Evolutionary conservation across 768 basidiomycete species (phyloP).

Genomic region (Chalciporus sphaerocephalus): DNA sequence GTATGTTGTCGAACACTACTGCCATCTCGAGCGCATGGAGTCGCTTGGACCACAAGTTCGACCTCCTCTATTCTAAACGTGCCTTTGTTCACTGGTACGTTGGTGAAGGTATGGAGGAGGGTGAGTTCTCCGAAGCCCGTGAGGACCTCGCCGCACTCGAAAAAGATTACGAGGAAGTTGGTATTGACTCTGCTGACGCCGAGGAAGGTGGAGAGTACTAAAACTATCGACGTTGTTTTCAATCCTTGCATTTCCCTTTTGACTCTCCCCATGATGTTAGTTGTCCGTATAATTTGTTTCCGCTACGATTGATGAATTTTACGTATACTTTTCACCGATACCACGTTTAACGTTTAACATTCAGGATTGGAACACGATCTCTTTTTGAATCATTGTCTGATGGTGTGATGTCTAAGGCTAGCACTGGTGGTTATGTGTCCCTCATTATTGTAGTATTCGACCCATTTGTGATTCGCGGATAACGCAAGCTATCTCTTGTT

Average conservation of each 20-base stretch:
- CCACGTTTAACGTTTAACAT: conserved; percentile 21
- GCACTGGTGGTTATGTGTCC: no score
- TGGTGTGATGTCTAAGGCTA: no score
- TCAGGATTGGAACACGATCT: conserved; percentile 12
- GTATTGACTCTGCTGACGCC: conserved; percentile 47
- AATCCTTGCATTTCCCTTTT: conserved; percentile 17
- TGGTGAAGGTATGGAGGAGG: conserved; percentile 81
- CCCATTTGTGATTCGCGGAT: no score
- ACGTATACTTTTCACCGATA: conserved; percentile 30
- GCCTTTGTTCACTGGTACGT: conserved; percentile 60
- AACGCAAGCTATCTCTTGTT: no score
- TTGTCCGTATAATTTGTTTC: conserved; percentile 29
- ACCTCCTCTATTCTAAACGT: conserved; percentile 70
- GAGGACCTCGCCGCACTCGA: conserved; percentile 99
- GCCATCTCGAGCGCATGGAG: conserved; percentile 74
- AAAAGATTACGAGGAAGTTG: conserved; percentile 92
- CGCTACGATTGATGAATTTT: conserved; percentile 31
- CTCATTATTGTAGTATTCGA: no score
- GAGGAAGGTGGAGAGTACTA: conserved; percentile 51
- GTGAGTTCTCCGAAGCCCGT: conserved; percentile 97
- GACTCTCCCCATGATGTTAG: conserved; percentile 27
- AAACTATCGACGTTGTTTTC: conserved; percentile 7
- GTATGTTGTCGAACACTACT: conserved; percentile 76
- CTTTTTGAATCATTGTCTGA: no score
- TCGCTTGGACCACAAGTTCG: conserved; percentile 74